phyloP scores from a whole-genome alignment of 2,329 filamentous ascomycete genomes.

The Trichoderma sp. region DNA sequence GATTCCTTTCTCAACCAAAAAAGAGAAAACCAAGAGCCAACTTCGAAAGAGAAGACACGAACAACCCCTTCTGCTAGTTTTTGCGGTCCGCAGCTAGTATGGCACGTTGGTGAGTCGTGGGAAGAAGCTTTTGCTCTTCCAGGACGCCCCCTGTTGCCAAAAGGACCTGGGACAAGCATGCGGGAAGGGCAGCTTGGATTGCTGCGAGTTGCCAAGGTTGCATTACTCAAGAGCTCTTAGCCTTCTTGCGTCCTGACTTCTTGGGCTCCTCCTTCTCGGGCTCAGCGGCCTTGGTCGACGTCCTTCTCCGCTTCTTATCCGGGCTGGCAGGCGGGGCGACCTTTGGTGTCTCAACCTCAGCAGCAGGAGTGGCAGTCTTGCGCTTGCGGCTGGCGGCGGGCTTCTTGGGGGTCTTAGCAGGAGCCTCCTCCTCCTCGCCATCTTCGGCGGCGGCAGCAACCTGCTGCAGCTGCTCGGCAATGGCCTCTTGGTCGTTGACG shows the following conservation, averaged over 20 bases:
- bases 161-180: neutral
- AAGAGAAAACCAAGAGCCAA: conserved; percentile 7
- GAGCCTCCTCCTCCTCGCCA: conserved; percentile 44
- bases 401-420: conserved; percentile 59
- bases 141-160: neutral
- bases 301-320: conserved; percentile 62
- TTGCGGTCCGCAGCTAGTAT: neutral
- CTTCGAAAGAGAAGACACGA: conserved; percentile 18
- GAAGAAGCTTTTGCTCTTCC: neutral
- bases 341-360: conserved; percentile 40
- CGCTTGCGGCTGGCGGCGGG: conserved; percentile 51
- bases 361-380: conserved; percentile 51
- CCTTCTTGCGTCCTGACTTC: conserved; percentile 60
- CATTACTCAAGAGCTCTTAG: conserved; percentile 38
- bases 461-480: conserved; percentile 57
- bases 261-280: conserved; percentile 55
- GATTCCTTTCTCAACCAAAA: neutral
- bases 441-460: conserved; percentile 35
- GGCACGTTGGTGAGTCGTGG: neutral
- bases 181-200: neutral
- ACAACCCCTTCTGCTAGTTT: neutral
- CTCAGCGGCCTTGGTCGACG: conserved; percentile 53
- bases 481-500: conserved; percentile 52
- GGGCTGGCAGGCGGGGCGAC: conserved; percentile 49
- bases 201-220: neutral